Base-by-base conservation (phyloP, 805 yeast species). In the Wickerhamomyces bisporus region DNA sequence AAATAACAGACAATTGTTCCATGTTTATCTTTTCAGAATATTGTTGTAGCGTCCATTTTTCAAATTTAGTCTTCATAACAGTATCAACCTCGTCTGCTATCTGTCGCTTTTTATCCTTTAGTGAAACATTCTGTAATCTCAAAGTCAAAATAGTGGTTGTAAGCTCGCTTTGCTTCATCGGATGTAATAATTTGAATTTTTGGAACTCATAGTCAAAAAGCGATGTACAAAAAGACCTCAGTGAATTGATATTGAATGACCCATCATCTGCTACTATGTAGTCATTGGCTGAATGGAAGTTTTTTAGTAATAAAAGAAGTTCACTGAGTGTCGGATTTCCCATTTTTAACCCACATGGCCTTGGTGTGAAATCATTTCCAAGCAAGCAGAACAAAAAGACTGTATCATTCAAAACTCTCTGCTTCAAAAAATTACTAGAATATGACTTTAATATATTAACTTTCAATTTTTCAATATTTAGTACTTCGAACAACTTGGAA, bases 341-440 rank as follows among this genome's bases (percentile, higher is more conserved):
- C 44, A 89, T 71, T 55, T 83, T 84, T 47, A 89, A 69, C 58
- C 86, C 93, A 0, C 96, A 96, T 48, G 93, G 75, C 53, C 86
- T 81, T 10, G 98, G 97, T 52, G 89, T 69, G 77, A 91, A 93
- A 70, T 93, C 98, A 56, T 93, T 93, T 47, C 98, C 98, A 46
- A 93, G 80, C 40, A 93, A 93, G 53, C 83, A 86, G 77, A 86
- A 77, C 47, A 89, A 77, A 41, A 91, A 66, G 43, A 86, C 84
- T 47, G 87, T 84, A 60, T 91, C 98, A 60, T 86, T 95, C 45
- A 91, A 10, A 15, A 18, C n/a, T 10, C 29, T 29, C 1, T 17
- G 10, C 57, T 86, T 85, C 60, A n/a, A n/a, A n/a, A n/a, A n/a
- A n/a, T n/a, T n/a, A n/a, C n/a, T n/a, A n/a, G n/a, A n/a, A n/a